These are phyloP conservation scores for Sabuloglossum arenarium DNA, from an alignment of 495 filamentous ascomycete genomes.

Conservation along the genomic window DNA sequence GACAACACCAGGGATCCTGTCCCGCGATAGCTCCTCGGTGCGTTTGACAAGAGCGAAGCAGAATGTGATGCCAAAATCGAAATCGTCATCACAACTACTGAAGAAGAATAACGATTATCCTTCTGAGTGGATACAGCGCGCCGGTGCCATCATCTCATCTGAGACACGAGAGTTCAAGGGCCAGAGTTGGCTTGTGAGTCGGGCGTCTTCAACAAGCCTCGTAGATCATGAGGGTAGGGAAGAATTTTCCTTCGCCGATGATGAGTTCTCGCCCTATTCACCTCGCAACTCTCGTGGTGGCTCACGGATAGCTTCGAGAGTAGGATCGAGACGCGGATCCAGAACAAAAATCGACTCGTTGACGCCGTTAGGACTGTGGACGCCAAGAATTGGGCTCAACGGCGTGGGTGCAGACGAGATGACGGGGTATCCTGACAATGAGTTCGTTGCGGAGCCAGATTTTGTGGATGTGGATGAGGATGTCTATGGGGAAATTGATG, in stretches of 20 bases:
- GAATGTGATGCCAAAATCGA: slow-evolving; percentile 3
- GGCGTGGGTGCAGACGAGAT: slow-evolving; percentile 9
- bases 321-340: neutral
- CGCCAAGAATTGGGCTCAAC: neutral
- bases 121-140: slow-evolving; percentile 4
- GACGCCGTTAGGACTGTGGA: neutral
- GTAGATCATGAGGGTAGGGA: slow-evolving; percentile 1
- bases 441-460: slow-evolving; percentile 29
- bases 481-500: slow-evolving; percentile 25
- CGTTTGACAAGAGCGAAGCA: neutral
- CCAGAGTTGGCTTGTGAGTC: slow-evolving; percentile 6
- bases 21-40: neutral
- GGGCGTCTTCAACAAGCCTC: slow-evolving; percentile 1
- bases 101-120: neutral
- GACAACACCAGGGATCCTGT: slow-evolving; percentile 5
- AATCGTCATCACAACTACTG: slow-evolving; percentile 4
- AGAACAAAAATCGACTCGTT: neutral
- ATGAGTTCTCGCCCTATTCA: slow-evolving; percentile 56
- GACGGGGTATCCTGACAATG: slow-evolving; percentile 5
- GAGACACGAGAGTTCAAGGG: slow-evolving; percentile 7
- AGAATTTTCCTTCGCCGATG: slow-evolving; percentile 48
- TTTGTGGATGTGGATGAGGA: slow-evolving; percentile 26
- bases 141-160: slow-evolving; percentile 3
- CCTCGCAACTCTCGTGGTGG: neutral
- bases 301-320: neutral